Conservation (phyloP, 2,329 filamentous ascomycete genomes). For the Calonectria pteridis region DNA sequence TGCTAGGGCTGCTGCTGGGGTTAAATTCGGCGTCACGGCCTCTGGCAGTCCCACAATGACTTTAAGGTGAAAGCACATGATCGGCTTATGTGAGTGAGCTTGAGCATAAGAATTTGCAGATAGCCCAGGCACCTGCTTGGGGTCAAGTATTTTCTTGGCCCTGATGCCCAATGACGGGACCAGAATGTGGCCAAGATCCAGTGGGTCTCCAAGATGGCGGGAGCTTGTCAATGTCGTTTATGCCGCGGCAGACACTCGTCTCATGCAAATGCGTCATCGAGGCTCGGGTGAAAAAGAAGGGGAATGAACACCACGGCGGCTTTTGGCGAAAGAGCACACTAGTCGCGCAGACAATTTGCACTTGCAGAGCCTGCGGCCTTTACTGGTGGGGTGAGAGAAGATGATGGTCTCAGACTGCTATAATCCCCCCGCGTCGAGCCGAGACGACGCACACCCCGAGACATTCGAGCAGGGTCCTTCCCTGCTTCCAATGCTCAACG, state of each 20-base stretch:
- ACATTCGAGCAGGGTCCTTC: conserved; percentile 31
- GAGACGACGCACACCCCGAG: conserved; percentile 29
- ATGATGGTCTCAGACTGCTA: conserved; percentile 20
- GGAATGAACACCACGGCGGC: conserved; percentile 10
- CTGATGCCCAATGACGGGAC: conserved; percentile 9
- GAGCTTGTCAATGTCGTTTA: conserved; percentile 11
- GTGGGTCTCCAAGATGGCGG: not conserved
- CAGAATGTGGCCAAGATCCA: conserved; percentile 15
- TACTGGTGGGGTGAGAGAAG: conserved; percentile 22
- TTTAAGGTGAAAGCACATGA: not conserved
- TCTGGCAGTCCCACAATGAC: not conserved
- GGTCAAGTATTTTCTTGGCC: not conserved
- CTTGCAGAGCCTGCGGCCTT: conserved; percentile 26
- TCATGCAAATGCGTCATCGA: conserved; percentile 11
- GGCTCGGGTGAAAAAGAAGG: not conserved
- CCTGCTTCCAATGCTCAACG: conserved; percentile 23
- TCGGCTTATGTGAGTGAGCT: conserved; percentile 2
- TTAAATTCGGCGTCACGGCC: not conserved
- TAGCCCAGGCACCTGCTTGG: not conserved
- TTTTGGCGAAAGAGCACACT: conserved; percentile 25
- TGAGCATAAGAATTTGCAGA: not conserved
- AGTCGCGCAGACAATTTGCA: conserved; percentile 11
- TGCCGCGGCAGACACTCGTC: not conserved
- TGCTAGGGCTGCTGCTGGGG: not conserved
- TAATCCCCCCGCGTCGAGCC: conserved; percentile 40